A percentile compares a stretch with the other conserved stretches of the same genome.
phyloP scores from a whole-genome alignment of 805 yeast species.

The Candida yuanshanica region DNA sequence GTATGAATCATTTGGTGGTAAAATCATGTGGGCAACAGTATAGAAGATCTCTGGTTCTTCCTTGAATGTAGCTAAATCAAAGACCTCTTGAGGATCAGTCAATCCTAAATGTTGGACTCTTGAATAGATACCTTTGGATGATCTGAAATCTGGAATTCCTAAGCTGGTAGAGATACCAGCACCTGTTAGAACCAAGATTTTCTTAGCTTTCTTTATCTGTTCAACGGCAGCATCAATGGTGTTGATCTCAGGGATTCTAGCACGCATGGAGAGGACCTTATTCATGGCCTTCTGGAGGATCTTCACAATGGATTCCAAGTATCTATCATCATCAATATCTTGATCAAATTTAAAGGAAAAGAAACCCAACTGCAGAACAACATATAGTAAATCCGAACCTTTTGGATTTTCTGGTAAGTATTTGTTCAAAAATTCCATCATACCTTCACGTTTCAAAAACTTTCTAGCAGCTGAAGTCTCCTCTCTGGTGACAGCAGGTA shows the following conservation, averaged over 20 bases:
- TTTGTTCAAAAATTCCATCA: conserved; percentile 49
- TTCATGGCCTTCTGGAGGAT: conserved; percentile 60
- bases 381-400: conserved; percentile 47
- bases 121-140: conserved; percentile 80
- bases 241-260: conserved; percentile 45
- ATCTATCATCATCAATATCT: conserved; percentile 37
- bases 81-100: conserved; percentile 87
- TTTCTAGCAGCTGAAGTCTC: conserved; percentile 42
- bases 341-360: conserved; percentile 22
- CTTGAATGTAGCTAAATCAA: conserved; percentile 64
- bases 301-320: conserved; percentile 41
- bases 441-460: conserved; percentile 56
- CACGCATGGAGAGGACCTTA: conserved; percentile 51
- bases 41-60: conserved; percentile 78
- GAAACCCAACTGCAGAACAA: conserved; percentile 64
- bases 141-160: conserved; percentile 91
- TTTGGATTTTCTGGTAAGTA: conserved; percentile 59
- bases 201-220: conserved; percentile 48
- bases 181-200: conserved; percentile 75
- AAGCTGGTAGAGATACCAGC: conserved; percentile 89
- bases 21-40: conserved; percentile 76
- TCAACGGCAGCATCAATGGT: conserved; percentile 54
- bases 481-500: conserved; percentile 36
- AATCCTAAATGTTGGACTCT: conserved; percentile 62
- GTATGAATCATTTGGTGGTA: conserved; percentile 63